phyloP scores from a whole-genome alignment of 345 rosid genomes.

The Viola odorata region DNA sequence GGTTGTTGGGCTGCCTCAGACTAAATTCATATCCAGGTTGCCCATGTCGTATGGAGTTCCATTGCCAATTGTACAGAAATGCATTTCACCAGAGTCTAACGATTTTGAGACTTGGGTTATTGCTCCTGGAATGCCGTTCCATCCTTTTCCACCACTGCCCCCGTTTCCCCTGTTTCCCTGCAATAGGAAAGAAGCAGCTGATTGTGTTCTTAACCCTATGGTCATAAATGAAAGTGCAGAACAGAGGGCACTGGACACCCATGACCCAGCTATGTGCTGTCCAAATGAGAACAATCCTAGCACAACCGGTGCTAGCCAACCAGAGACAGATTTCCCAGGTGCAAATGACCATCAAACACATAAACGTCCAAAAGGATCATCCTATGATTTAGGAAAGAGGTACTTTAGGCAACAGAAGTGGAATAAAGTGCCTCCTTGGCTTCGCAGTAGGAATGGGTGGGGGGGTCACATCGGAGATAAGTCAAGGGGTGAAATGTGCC shows the following conservation, averaged over 20 bases:
- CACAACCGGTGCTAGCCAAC: slow-evolving; percentile 24
- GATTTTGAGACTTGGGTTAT: slow-evolving; percentile 47
- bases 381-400: slow-evolving; percentile 59
- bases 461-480: slow-evolving; percentile 25
- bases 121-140: slow-evolving; percentile 85
- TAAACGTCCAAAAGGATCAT: slow-evolving; percentile 47
- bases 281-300: slow-evolving; percentile 31
- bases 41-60: slow-evolving; percentile 91
- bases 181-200: slow-evolving; percentile 27
- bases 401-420: slow-evolving; percentile 81
- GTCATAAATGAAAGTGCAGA: slow-evolving; percentile 10
- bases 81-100: slow-evolving; percentile 48
- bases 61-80: slow-evolving; percentile 50
- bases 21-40: slow-evolving; percentile 51
- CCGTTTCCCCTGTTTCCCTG: slow-evolving; percentile 52
- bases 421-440: slow-evolving; percentile 56
- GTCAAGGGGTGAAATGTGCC: slow-evolving; percentile 25
- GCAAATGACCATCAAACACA: slow-evolving; percentile 25
- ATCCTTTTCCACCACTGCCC: slow-evolving; percentile 87
- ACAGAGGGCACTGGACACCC: slow-evolving; percentile 15
- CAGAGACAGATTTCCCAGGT: slow-evolving; percentile 28
- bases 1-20: slow-evolving; percentile 46
- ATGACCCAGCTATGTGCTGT: slow-evolving; percentile 12
- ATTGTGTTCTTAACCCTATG: slow-evolving; percentile 21
- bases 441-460: slow-evolving; percentile 40